Percentiles rank a stretch among this genome's conserved stretches.
phyloP scores from a whole-genome alignment of 176 grass and related monocot species.

The Musa schizocarpa region DNA sequence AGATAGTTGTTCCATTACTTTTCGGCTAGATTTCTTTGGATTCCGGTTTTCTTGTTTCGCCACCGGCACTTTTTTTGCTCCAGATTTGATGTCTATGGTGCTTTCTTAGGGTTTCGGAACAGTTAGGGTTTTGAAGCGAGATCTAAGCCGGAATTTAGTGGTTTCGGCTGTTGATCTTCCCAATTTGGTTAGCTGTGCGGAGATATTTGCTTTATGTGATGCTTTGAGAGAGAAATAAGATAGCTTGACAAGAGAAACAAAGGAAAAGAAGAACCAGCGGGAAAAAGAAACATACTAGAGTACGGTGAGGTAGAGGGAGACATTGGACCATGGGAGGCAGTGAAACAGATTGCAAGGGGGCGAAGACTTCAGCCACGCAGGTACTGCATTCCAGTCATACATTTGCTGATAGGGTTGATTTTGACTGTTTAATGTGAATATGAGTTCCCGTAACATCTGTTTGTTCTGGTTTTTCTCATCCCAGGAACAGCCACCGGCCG shows the following conservation, averaged over 20 bases:
- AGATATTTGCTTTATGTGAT: neutral
- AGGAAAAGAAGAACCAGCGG: too few species aligned
- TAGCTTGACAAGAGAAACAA: neutral
- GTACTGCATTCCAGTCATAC: slow-evolving; percentile 1
- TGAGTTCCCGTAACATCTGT: too few species aligned
- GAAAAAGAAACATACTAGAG: neutral
- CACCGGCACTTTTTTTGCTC: neutral
- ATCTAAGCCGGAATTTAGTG: neutral
- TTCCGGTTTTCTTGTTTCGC: neutral
- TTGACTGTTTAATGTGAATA: neutral
- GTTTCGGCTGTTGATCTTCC: neutral
- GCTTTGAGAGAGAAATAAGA: neutral
- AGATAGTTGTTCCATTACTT: too few species aligned
- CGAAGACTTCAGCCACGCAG: slow-evolving; percentile 35
- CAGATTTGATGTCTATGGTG: neutral
- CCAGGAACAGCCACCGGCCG: slow-evolving; percentile 64
- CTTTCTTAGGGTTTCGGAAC: too few species aligned
- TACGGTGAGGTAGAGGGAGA: neutral
- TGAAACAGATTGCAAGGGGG: slow-evolving; percentile 39
- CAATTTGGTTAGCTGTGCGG: neutral
- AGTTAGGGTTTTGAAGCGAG: slow-evolving; percentile 6
- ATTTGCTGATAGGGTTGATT: neutral
- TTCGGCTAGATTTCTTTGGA: neutral
- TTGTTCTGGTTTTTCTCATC: slow-evolving; percentile 7
- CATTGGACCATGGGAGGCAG: slow-evolving; percentile 31